phyloP scores from a whole-genome alignment of 352 stramenopile genomes.

The Globisporangium polare region DNA sequence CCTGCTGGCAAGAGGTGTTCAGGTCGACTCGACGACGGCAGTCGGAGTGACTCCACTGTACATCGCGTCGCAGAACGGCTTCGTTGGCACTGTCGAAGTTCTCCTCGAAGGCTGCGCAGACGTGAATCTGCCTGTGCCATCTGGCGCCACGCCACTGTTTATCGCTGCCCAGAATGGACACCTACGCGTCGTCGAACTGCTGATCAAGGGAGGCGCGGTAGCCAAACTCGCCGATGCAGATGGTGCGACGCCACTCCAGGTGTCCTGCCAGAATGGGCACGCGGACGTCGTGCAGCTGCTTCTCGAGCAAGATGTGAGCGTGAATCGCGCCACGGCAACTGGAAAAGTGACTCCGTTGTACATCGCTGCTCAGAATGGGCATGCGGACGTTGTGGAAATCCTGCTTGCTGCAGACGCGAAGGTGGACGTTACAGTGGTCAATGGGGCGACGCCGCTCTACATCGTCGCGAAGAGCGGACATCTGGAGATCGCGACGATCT shows the following conservation, averaged over 20 bases:
- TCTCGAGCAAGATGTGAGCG: background rate
- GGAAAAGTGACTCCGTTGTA: conserved; percentile 1
- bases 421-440: background rate
- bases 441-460: conserved; percentile 3
- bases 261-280: conserved; percentile 10
- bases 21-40: conserved; percentile 4
- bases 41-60: conserved; percentile 8
- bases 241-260: conserved; percentile 6
- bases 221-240: background rate
- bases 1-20: background rate
- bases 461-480: background rate
- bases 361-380: conserved; percentile 6
- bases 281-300: background rate
- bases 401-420: background rate
- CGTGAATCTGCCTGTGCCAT: background rate
- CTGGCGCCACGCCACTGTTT: conserved; percentile 3
- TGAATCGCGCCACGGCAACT: background rate
- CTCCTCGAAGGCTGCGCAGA: conserved; percentile 4
- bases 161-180: conserved; percentile 6
- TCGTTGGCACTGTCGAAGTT: background rate
- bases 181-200: background rate
- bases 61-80: conserved; percentile 10
- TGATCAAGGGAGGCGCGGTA: conserved; percentile 1
- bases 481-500: background rate
- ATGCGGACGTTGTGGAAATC: background rate